Base-by-base conservation (phyloP, 495 filamentous ascomycete genomes). In the Talaromyces wortmannii region DNA sequence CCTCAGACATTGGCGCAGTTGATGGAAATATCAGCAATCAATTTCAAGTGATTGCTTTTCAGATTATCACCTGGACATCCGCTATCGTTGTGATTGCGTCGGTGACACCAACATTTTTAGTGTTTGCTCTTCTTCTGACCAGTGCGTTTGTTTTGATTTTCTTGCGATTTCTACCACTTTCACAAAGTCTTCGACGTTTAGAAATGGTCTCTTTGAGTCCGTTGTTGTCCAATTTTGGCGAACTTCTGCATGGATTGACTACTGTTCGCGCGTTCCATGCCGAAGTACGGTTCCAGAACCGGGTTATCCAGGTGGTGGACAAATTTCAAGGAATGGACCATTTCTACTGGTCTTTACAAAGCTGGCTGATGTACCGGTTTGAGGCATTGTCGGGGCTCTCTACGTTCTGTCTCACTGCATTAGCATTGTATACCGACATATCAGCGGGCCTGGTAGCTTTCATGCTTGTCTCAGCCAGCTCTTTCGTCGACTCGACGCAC, bases 261-360 rank as follows among this genome's bases (percentile, higher is more conserved):
- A 95, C 90, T 0, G 86, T 95, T 13, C 81, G 87, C 42, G 78
- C 90, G 0, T 92, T 90, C 64, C 79, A 74, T 45, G 88, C 85
- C 5, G 83, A 91, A 60, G 67, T 75, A 12, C 83, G 84, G 47
- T 95, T 94, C 59, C 89, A 94, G 60, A 76, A 79, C 52, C 78
- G 83, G 18, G 85, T 91, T 55, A 87, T 95, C 44, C 74, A 75
- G 4, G 87, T 87, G 16, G 87, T 87, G 0, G 90, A 95, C 66
- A 79, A 79, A 3, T 95, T 95, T 67, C 89, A 92, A 66, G 90
- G 89, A 59, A 91, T 92, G 86, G 90, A 95, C 62, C 90, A 95
- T 67, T 91, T 95, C 70, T 95, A 91, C 70, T 95, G 90, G 89
- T 86, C 81, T 48, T 73, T 92, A 6, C 89, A 92, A 61, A 79